Evolutionary conservation across 2,329 filamentous ascomycete genomes (phyloP).

Genomic region (Sordariomycetes sp.): DNA sequence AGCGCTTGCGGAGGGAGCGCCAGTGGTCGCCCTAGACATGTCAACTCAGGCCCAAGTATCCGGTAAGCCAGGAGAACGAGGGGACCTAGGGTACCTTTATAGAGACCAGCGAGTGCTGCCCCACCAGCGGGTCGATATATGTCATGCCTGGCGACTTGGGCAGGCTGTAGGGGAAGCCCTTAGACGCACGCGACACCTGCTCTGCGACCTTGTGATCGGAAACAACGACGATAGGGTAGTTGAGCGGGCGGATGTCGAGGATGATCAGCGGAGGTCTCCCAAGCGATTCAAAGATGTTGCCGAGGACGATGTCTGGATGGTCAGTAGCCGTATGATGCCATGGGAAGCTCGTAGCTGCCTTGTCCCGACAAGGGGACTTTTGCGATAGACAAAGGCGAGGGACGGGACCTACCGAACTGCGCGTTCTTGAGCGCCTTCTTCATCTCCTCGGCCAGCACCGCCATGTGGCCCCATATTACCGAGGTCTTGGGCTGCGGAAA

Average conservation of each 20-base stretch:
- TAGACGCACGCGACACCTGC: constrained; percentile 18
- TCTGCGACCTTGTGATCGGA: constrained; percentile 20
- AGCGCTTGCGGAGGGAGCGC: constrained; percentile 16
- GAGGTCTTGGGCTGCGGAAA: constrained; percentile 3
- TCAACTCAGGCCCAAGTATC: background rate
- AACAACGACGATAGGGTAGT: constrained; percentile 17
- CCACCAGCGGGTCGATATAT: constrained; percentile 1
- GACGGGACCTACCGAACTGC: constrained; percentile 1
- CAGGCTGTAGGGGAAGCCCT: constrained; percentile 15
- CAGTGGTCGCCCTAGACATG: constrained; percentile 7
- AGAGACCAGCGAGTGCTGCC: constrained; percentile 2
- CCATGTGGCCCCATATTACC: constrained; percentile 1
- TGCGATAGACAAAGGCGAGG: background rate
- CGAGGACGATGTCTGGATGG: background rate
- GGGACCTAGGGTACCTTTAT: background rate
- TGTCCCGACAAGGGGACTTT: no score
- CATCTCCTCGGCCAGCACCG: constrained; percentile 1
- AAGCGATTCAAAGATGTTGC: constrained; percentile 14
- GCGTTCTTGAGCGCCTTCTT: background rate
- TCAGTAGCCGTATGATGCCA: background rate
- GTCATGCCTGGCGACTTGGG: constrained; percentile 13
- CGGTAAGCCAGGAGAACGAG: background rate
- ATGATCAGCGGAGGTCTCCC: constrained; percentile 19
- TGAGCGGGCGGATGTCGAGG: constrained; percentile 20
- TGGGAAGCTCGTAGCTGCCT: background rate